These are phyloP conservation scores for Russula foetens DNA, from an alignment of 768 basidiomycete genomes.

Conservation along the genomic window DNA sequence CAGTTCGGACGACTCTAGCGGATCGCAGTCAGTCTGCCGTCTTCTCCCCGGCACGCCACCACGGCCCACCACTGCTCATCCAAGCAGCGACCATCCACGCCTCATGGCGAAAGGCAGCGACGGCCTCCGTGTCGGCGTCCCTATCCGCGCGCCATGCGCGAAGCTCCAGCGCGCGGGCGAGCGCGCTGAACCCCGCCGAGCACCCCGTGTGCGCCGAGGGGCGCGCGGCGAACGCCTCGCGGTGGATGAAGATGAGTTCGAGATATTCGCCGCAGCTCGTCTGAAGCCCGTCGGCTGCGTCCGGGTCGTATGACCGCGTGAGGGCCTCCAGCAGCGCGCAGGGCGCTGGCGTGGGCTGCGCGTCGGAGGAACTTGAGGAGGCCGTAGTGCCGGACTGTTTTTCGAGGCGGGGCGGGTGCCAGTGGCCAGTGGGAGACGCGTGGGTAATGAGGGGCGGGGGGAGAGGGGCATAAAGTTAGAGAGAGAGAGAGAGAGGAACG, in stretches of 20 bases:
- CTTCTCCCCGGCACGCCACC: constrained; percentile 18
- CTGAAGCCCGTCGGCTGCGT: constrained; percentile 26
- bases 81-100: constrained; percentile 44
- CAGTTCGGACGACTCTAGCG: not conserved
- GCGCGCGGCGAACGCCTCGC: constrained; percentile 54
- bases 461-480: not conserved
- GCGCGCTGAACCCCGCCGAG: constrained; percentile 53
- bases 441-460: not conserved
- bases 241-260: constrained; percentile 71
- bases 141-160: constrained; percentile 65
- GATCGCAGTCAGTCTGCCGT: not conserved
- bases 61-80: constrained; percentile 16
- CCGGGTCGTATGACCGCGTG: constrained; percentile 22
- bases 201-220: constrained; percentile 59
- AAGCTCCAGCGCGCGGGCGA: constrained; percentile 55
- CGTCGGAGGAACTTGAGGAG: constrained; percentile 21
- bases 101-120: constrained; percentile 59
- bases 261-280: constrained; percentile 71
- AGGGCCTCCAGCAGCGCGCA: constrained; percentile 29
- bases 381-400: constrained; percentile 17
- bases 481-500: no score
- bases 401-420: no score
- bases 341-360: not conserved
- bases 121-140: constrained; percentile 63
- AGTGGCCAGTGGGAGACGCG: no score